Base-by-base conservation (phyloP, 2,329 filamentous ascomycete genomes). In the Alternaria sp. region DNA sequence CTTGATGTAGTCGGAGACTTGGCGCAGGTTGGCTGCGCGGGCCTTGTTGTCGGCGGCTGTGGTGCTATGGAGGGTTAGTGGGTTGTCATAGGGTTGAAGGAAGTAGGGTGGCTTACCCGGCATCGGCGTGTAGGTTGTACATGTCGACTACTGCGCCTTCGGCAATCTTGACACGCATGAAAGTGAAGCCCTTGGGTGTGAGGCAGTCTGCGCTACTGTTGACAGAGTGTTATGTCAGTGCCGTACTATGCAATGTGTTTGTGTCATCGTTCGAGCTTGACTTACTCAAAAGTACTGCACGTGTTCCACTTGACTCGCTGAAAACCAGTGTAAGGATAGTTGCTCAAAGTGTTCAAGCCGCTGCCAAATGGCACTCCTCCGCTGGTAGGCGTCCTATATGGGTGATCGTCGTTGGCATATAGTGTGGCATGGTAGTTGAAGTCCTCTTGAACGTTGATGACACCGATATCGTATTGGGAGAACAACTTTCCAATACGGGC, bases 101-200 rank as follows among this genome's bases (percentile, higher is more conserved):
- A 32, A 17, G 17, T 15, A 19, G 19, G 28, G 8, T 19, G 12
- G 50, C 72, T 46, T 71, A 82, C 79, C 88, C 89, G 17, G 89
- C 90, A 74, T 91, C 89, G 1, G 88, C 81, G 74, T 91, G 89
- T 7, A 91, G 71, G 74, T 91, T 91, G 81, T 91, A 91, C 8
- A 87, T 80, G 74, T 91, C 89, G 23, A 89, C 77, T 63, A 86
- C 89, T 8, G 87, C 83, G 15, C 84, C 84, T 36, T 83, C 80
- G 9, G 82, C 83, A 13, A 90, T 68, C 19, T 82, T 78, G 44
- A 86, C 77, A 12, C 88, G 85, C 88, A 91, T 90, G 51, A 88
- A 88, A 1, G 88, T 90, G 76, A 90, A 91, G 13, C 89, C 89
- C 77, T 91, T 91, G 21, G 88, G 89, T 1, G 89, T 91, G 65